Evolutionary conservation across 371 early-diverging fungal genomes (phyloP), one percentile per base, ranked within the genome.

Genomic region (Coemansia sp.): DNA sequence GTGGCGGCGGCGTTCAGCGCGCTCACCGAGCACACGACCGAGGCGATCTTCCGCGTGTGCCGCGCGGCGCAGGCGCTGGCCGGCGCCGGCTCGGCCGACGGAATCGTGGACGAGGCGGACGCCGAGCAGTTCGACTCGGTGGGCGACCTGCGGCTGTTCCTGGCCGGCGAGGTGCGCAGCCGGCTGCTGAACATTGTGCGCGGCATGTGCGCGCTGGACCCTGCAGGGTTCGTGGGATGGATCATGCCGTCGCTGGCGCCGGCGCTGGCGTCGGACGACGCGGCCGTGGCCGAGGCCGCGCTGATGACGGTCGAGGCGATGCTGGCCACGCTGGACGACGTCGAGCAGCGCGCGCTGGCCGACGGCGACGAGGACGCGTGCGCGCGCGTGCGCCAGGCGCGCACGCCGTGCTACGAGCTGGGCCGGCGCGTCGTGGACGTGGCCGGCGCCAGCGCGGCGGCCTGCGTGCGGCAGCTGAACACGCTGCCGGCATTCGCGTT

Each of bases 401-500:
- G 72, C 3, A 52, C 29, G n/a, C 50, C 55, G 5, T 70, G 72
- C 56, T 68, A 68, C 50, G 48, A 54, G 42, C 62, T 74, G 6
- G 72, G 66, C 12, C 66, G 40, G 5, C 46, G 42, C 29, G 62
- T 70, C 2, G 62, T 71, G 0, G 29, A 47, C 16, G 54, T 58
- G 10, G 16, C n/a, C 0, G 36, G 40, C 5, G 31, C 11, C 33
- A 39, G 43, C 18, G 31, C 48, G 11, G 37, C 33, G 18, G 36
- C 58, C 55, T 37, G 16, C 2, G 34, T 46, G 9, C 44, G 66
- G 32, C 74, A 61, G 47, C 62, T 74, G 47, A 49, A 70, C 47
- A 65, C 72, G 52, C 74, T 74, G 18, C 72, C 74, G 32, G 38
- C 74, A 33, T 57, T 74, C 32, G 53, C 74, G 39, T 74, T 74